Evolutionary conservation across 768 basidiomycete genomes (phyloP).

Genomic region (Panaeolus papilionaceus): DNA sequence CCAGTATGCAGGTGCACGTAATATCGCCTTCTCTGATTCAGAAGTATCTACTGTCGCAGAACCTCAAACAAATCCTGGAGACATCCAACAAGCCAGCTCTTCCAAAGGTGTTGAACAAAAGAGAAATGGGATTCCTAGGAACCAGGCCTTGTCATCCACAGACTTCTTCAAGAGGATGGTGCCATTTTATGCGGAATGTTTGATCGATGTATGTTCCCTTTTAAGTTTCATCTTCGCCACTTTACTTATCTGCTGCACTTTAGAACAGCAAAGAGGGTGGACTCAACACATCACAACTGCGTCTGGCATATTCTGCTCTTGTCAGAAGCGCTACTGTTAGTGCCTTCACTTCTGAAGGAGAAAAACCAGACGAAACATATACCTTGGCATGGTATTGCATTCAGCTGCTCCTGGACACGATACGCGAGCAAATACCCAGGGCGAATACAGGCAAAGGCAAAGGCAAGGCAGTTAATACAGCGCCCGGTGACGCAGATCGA

Average conservation of each 20-base stretch:
- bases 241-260: conserved; percentile 14
- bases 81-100: background rate
- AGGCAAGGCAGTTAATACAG: conserved; percentile 20
- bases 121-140: background rate
- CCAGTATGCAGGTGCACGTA: conserved; percentile 22
- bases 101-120: background rate
- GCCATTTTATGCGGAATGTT: conserved; percentile 74
- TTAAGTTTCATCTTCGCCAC: background rate
- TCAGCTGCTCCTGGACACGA: conserved; percentile 55
- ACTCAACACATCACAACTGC: conserved; percentile 68
- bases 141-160: conserved; percentile 26
- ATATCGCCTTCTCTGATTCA: conserved; percentile 18
- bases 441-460: conserved; percentile 27
- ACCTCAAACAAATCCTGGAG: background rate
- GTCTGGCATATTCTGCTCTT: conserved; percentile 77
- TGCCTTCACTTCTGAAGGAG: conserved; percentile 28
- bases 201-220: conserved; percentile 64
- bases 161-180: conserved; percentile 62
- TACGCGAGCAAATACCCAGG: conserved; percentile 38
- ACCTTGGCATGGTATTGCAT: conserved; percentile 77
- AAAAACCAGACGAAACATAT: conserved; percentile 34
- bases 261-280: conserved; percentile 70
- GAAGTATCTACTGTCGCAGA: background rate
- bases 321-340: conserved; percentile 63
- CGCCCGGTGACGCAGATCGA: conserved; percentile 31